A percentile compares a stretch with the other conserved stretches of the same genome.
These are phyloP conservation scores for Aureobasidium sp. DNA, from an alignment of 2,329 filamentous ascomycete genomes.

Conservation along the genomic window DNA sequence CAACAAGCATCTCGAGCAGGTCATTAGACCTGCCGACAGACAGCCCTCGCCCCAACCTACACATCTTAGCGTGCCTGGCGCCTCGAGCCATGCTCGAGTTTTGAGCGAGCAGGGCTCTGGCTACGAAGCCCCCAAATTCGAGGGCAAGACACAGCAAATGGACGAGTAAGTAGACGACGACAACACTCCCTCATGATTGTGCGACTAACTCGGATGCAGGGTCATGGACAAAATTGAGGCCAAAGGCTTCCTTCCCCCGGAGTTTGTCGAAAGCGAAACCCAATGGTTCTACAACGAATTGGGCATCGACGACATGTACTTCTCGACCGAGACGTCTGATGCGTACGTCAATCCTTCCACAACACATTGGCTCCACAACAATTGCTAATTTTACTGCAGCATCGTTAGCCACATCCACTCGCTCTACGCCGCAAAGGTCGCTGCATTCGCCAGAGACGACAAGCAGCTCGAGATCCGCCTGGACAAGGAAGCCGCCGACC, in stretches of 20 bases:
- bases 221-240: conserved; percentile 75
- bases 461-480: conserved; percentile 90
- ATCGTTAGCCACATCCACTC: conserved; percentile 94
- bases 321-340: conserved; percentile 78
- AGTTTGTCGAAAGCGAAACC: conserved; percentile 78
- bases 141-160: conserved; percentile 90
- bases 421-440: conserved; percentile 93
- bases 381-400: conserved; percentile 21
- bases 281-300: conserved; percentile 97
- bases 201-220: conserved; percentile 33
- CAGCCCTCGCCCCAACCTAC: conserved; percentile 83
- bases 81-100: conserved; percentile 56
- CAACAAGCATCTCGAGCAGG: conserved; percentile 54
- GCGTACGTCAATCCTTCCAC: conserved; percentile 40
- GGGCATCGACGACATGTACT: conserved; percentile 98
- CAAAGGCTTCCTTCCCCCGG: conserved; percentile 77
- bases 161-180: conserved; percentile 51
- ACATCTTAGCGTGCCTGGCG: conserved; percentile 66
- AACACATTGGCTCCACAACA: conserved; percentile 14
- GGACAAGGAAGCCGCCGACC: conserved; percentile 89
- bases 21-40: conserved; percentile 48
- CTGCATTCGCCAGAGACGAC: conserved; percentile 85
- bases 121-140: conserved; percentile 90
- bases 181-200: background rate
- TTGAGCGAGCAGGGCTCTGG: conserved; percentile 85